Evolutionary conservation across 495 filamentous ascomycete species (phyloP).

Genomic region (Letharia columbiana): DNA sequence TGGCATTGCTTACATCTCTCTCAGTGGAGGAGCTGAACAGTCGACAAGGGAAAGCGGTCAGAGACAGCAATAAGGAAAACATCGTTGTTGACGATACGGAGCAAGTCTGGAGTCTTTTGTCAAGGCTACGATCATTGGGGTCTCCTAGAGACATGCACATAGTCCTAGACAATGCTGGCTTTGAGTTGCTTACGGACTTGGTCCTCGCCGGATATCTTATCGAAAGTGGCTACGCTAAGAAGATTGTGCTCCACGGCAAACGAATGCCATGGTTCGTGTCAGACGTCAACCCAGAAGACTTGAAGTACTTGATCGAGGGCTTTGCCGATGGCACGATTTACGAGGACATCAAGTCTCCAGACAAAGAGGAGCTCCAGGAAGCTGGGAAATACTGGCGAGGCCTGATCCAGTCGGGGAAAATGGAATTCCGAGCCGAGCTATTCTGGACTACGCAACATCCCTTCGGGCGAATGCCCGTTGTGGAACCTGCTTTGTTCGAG

Average conservation of each 20-base stretch:
- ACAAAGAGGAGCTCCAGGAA: constrained; percentile 44
- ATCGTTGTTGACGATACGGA: constrained; percentile 77
- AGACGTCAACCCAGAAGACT: constrained; percentile 81
- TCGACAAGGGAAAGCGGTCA: constrained; percentile 75
- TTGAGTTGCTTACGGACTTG: constrained; percentile 89
- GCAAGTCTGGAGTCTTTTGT: constrained; percentile 59
- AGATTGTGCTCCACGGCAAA: constrained; percentile 82
- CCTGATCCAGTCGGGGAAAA: constrained; percentile 67
- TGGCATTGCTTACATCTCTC: constrained; percentile 80
- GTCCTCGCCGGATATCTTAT: constrained; percentile 83
- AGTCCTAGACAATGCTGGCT: constrained; percentile 90
- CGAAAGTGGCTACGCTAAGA: constrained; percentile 66
- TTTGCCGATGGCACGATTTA: constrained; percentile 66
- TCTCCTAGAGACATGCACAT: constrained; percentile 72
- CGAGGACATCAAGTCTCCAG: constrained; percentile 57
- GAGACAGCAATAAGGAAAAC: constrained; percentile 75
- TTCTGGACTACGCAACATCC: constrained; percentile 85
- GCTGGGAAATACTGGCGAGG: constrained; percentile 58
- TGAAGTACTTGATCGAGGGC: constrained; percentile 63
- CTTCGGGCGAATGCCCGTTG: constrained; percentile 71
- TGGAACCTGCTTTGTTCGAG: constrained; percentile 54
- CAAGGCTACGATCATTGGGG: constrained; percentile 41
- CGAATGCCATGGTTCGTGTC: constrained; percentile 94
- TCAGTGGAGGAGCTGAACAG: constrained; percentile 94
- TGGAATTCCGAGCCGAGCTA: constrained; percentile 65